Conservation (phyloP, 2,329 filamentous ascomycete species). For the Sporothrix brunneoviolacea region DNA sequence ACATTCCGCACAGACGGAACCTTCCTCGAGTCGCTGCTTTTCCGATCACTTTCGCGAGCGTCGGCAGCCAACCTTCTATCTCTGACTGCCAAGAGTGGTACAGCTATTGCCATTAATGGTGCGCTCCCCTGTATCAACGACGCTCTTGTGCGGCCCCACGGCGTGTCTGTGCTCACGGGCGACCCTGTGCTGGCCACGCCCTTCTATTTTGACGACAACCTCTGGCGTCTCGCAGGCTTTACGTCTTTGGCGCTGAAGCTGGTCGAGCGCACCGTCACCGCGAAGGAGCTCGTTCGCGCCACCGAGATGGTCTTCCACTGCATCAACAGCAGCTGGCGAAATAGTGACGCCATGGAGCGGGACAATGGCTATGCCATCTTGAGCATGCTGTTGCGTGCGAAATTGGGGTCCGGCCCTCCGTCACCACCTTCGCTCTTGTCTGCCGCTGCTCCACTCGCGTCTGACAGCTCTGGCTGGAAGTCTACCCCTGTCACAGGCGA, state of each 20-base stretch:
- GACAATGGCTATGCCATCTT: conserved; percentile 91
- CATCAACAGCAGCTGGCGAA: conserved; percentile 88
- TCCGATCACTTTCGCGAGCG: conserved; percentile 67
- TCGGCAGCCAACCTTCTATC: conserved; percentile 62
- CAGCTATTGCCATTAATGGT: conserved; percentile 78
- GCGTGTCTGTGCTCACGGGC: conserved; percentile 75
- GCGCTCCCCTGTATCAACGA: conserved; percentile 84
- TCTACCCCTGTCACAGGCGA: conserved; percentile 38
- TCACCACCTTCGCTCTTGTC: conserved; percentile 21
- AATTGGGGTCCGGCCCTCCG: conserved; percentile 53
- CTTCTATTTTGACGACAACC: conserved; percentile 80
- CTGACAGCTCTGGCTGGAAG: conserved; percentile 25
- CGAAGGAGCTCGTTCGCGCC: conserved; percentile 65
- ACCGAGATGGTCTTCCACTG: conserved; percentile 80
- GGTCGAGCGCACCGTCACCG: conserved; percentile 66
- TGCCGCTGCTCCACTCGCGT: background rate
- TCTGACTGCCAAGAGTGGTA: conserved; percentile 65
- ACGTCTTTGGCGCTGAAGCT: conserved; percentile 78
- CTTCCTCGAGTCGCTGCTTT: conserved; percentile 68
- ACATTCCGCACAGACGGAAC: conserved; percentile 76
- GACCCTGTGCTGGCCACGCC: conserved; percentile 75
- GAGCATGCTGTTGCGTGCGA: conserved; percentile 74
- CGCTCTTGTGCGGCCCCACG: conserved; percentile 72
- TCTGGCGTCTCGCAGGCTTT: conserved; percentile 91
- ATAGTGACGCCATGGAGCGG: conserved; percentile 96